phyloP scores from a whole-genome alignment of 345 rosid genomes.

The Citrus maxima region DNA sequence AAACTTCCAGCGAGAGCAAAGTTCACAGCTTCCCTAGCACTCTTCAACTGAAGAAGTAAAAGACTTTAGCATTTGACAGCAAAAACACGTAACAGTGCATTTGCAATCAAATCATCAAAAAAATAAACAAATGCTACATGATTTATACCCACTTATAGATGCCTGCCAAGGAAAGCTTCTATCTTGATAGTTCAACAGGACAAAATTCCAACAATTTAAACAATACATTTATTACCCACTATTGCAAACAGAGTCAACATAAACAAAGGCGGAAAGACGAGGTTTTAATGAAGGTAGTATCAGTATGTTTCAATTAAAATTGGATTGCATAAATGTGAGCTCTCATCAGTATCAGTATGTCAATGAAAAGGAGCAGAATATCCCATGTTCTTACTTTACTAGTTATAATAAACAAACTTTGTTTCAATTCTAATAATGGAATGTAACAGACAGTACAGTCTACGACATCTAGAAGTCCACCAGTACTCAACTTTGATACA shows the following conservation, averaged over 20 bases:
- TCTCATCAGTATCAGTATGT: not conserved
- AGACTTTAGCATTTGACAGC: not conserved
- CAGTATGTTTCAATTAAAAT: not conserved
- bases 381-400: not conserved
- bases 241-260: not conserved
- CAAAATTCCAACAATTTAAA: not conserved
- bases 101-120: not conserved
- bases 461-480: not conserved
- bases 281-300: not conserved
- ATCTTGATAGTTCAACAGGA: not conserved
- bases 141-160: too few species aligned
- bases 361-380: not conserved
- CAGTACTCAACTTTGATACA: not conserved
- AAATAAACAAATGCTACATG: not conserved
- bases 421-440: not conserved
- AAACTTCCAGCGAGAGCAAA: conserved; percentile 55
- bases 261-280: too few species aligned
- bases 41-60: conserved; percentile 58
- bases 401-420: too few species aligned
- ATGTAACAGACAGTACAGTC: not conserved
- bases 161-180: not conserved
- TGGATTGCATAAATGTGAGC: not conserved
- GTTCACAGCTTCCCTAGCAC: conserved; percentile 67
- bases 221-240: not conserved
- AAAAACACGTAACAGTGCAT: not conserved